Evolutionary conservation across 2,329 filamentous ascomycete genomes (phyloP).

Genomic region (Botryotinia calthae): DNA sequence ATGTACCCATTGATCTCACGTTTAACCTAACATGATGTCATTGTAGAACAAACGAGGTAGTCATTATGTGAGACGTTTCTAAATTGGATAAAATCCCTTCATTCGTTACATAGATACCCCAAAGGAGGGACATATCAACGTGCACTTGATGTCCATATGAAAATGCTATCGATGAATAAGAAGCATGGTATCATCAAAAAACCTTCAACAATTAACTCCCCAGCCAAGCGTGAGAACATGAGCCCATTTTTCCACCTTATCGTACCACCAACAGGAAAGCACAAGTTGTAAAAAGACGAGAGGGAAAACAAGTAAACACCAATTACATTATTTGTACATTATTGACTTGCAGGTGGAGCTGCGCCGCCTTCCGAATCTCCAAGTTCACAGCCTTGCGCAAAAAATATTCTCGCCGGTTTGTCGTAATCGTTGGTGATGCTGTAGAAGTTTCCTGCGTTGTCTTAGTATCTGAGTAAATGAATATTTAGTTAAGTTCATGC

Average conservation of each 20-base stretch:
- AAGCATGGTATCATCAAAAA: slow-evolving; percentile 20
- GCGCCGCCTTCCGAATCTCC: neutral
- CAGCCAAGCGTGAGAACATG: neutral
- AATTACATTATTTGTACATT: slow-evolving; percentile 6
- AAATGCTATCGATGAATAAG: slow-evolving; percentile 5
- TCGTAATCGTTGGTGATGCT: slow-evolving; percentile 80
- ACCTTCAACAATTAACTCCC: slow-evolving; percentile 10
- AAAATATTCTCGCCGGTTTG: slow-evolving; percentile 76
- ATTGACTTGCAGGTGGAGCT: slow-evolving; percentile 9
- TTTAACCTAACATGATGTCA: neutral
- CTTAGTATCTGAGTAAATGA: slow-evolving; percentile 23
- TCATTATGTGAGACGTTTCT: neutral
- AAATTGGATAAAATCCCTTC: neutral
- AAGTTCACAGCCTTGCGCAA: slow-evolving; percentile 77
- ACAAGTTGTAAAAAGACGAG: neutral
- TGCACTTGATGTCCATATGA: slow-evolving; percentile 5
- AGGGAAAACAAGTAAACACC: neutral
- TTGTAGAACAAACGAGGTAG: neutral
- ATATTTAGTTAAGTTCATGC: slow-evolving; percentile 36
- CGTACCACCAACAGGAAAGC: neutral
- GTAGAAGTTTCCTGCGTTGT: slow-evolving; percentile 80
- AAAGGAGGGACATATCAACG: neutral
- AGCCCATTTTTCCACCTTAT: neutral
- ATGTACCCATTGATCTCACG: neutral
- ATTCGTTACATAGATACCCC: neutral